Evolutionary conservation across 1,284 basidiomycete species (phyloP), one percentile per base, ranked within the genome.

Genomic region (Ceratobasidium sp.): DNA sequence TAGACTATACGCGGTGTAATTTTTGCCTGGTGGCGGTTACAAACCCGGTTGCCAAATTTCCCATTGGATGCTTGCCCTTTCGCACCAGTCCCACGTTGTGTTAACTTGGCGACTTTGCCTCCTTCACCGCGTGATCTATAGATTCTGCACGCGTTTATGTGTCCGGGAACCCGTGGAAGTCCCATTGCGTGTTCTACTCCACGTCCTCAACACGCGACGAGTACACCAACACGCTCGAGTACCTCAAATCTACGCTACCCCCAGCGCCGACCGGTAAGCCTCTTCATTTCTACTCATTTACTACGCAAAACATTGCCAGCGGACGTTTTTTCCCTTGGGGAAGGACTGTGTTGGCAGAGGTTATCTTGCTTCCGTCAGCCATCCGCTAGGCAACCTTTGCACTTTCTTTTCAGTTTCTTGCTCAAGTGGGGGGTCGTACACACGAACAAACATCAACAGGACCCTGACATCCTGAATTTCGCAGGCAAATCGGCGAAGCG

Each of bases 151-250:
- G 92, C 76, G 83, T 93, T 74, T 94, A 92, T 79, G 82, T 87
- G 43, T 93, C 92, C 37, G 92, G 90, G 11, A 94, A 94, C 80
- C 92, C 92, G 39, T 94, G 92, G 92, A 94, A 93, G 83, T 89
- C 89, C 46, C 88, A 90, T 19, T 88, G 91, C 34, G 88, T 88
- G 31, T 92, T 93, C 79, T 85, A 89, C 77, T 85, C 88, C 19
- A 82, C 90, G 65, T 87, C 90, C 5, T 89, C 90, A 3, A 90
- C 90, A 22, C 86, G 86, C 53, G 89, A 89, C 66, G 91, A 93
- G 79, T 93, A 92, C 79, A 76, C 89, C 34, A 84, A 83, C 19
- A 81, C 88, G 61, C 84, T 93, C 75, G 89, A 89, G 77, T 83
- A 84, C 69, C 80, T 94, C 75, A 90, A 89, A 80, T 82, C 82